phyloP scores from a whole-genome alignment of 1,139 yeast species.

The Taphrina populina region DNA sequence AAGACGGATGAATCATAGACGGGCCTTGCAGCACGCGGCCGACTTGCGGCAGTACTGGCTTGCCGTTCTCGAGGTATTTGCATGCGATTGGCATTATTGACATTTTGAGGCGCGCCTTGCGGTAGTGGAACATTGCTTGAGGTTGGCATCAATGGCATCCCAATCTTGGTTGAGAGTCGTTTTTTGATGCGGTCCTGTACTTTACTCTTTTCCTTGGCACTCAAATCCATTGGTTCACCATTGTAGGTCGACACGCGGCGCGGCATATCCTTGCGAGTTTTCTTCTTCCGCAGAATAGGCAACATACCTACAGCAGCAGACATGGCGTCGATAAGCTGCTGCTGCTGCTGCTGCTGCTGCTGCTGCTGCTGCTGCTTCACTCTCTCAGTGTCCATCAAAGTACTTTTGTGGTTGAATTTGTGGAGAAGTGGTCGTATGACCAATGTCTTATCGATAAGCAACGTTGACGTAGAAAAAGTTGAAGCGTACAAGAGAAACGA shows the following conservation, averaged over 20 bases:
- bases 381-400: too few relatives aligned
- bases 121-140: constrained; percentile 15
- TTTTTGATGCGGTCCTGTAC: constrained; percentile 32
- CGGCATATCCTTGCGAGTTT: constrained; percentile 27
- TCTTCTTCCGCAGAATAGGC: constrained; percentile 25
- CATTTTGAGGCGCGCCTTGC: constrained; percentile 11
- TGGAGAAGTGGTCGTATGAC: too few relatives aligned
- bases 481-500: too few relatives aligned
- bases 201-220: constrained; percentile 28
- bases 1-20: constrained; percentile 29
- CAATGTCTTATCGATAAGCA: too few relatives aligned
- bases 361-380: too few relatives aligned
- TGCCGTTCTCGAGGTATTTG: constrained; percentile 28
- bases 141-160: constrained; percentile 6
- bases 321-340: too few relatives aligned
- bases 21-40: constrained; percentile 4
- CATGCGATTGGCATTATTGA: constrained; percentile 19
- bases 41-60: not conserved
- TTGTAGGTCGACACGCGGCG: constrained; percentile 20
- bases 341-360: too few relatives aligned
- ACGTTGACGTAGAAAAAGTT: too few relatives aligned
- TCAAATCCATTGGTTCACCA: constrained; percentile 22
- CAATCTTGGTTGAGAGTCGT: constrained; percentile 25
- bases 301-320: constrained; percentile 17
- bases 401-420: too few relatives aligned